Base-by-base conservation (phyloP, 2,329 filamentous ascomycete species). In the Neocucurbitaria cava region DNA sequence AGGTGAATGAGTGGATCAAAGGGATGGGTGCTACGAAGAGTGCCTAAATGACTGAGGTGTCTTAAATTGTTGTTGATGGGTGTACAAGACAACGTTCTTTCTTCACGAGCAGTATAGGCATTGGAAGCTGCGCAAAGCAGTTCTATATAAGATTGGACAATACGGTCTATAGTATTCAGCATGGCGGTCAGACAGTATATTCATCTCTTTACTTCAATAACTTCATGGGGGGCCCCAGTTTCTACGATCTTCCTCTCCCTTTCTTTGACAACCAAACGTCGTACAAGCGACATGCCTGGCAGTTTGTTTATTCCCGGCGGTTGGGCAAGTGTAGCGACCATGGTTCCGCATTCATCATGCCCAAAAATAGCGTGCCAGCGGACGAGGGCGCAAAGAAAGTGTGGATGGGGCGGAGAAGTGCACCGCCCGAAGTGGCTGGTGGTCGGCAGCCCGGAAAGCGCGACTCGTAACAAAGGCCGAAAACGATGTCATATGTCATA, bases 1-100 rank as follows among this genome's bases (percentile, higher is more conserved):
- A 97, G 78, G 87, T 97, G 59, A 85, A 90, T 49, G 93, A 97
- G 76, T 96, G 89, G 86, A 83, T 92, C 13, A 68, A 77, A 33
- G 65, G 68, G 8, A 51, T 73, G 48, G 53, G 52, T 17, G 23
- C 24, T 43, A 46, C 51, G 23, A 54, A 42, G 36, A 49, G 38
- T 18, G 52, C 13, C 20, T 54, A 28, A 52, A 5, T 40, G 21
- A 21, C 15, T 40, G 20, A 24, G 4, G 11, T 2, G 10, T 40
- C 6, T 23, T 7, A 2, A 6, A 3, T 23, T 8, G 20, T 7
- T 18, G 20, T 5, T 18, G 2, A 21, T 39, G 9, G 36, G 11
- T 39, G n/a, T n/a, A n/a, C n/a, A n/a, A n/a, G 26, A 18, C 11
- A 18, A 4, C 11, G 9, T 38, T 18, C 10, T 38, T 38, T 38